Conservation (phyloP, 805 yeast species). For the Metschnikowia continentalis region DNA sequence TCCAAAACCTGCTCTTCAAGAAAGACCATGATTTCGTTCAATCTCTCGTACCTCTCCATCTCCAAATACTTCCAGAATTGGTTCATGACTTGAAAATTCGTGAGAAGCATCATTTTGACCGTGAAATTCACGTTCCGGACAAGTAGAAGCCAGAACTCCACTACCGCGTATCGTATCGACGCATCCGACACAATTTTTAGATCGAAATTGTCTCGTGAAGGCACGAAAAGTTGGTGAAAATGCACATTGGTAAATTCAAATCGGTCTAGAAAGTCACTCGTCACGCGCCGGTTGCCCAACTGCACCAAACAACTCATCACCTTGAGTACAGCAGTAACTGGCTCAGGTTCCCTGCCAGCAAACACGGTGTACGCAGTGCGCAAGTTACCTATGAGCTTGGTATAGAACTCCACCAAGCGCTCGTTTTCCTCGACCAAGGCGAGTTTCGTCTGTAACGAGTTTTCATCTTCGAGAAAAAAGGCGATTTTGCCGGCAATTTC, state of each 20-base stretch:
- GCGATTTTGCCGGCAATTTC: conserved; percentile 32
- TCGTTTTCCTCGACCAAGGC: conserved; percentile 19
- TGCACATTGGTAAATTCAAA: conserved; percentile 66
- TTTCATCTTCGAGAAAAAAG: conserved; percentile 17
- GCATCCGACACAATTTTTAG: conserved; percentile 27
- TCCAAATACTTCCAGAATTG: conserved; percentile 62
- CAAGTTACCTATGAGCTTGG: conserved; percentile 47
- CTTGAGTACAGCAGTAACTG: conserved; percentile 58
- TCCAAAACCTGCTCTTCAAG: conserved; percentile 49
- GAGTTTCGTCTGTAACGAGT: conserved; percentile 11
- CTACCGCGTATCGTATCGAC: conserved; percentile 56
- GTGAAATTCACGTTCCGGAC: conserved; percentile 44
- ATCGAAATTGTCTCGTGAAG: conserved; percentile 42
- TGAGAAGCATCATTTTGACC: conserved; percentile 62
- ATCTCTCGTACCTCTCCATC: conserved; percentile 25
- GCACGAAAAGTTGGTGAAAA: conserved; percentile 54
- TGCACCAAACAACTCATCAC: conserved; percentile 50
- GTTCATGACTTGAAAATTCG: conserved; percentile 51
- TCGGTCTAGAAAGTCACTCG: conserved; percentile 55
- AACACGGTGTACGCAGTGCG: conserved; percentile 68
- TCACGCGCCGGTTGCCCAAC: conserved; percentile 45
- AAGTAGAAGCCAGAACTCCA: conserved; percentile 58
- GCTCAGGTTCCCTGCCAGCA: conserved; percentile 52
- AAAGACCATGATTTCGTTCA: conserved; percentile 37
- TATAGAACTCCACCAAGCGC: conserved; percentile 37